Evolutionary conservation across 805 yeast species (phyloP).

Genomic region (Cyberlindnera americana): DNA sequence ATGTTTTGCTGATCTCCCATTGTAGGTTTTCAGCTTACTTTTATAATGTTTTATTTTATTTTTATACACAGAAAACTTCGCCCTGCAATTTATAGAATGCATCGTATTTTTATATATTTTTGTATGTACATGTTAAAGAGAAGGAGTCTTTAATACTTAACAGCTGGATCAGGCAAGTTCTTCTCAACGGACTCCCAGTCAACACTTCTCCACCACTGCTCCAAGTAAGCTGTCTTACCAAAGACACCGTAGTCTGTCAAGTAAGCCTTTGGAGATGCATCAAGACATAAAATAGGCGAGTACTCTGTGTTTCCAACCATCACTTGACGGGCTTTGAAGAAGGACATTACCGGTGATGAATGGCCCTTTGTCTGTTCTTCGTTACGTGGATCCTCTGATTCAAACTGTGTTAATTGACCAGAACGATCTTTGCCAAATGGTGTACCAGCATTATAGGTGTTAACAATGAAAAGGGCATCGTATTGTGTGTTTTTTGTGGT

Average conservation of each 20-base stretch:
- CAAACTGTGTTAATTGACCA: slow-evolving; percentile 33
- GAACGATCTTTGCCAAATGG: slow-evolving; percentile 63
- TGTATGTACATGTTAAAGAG: not conserved
- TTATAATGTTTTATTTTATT: not conserved
- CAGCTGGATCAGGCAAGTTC: slow-evolving; percentile 8
- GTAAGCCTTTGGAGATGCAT: slow-evolving; percentile 69
- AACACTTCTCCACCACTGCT: slow-evolving; percentile 64
- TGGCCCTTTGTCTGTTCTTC: slow-evolving; percentile 5
- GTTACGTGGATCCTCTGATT: slow-evolving; percentile 8
- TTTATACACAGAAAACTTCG: no score
- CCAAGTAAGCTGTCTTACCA: slow-evolving; percentile 62
- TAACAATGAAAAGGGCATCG: slow-evolving; percentile 60
- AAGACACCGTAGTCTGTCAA: slow-evolving; percentile 73
- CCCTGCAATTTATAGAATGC: no score
- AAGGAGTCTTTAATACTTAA: not conserved
- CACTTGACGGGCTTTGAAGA: slow-evolving; percentile 34
- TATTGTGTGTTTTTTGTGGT: slow-evolving; percentile 17
- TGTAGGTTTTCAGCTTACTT: no score
- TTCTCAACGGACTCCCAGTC: slow-evolving; percentile 67
- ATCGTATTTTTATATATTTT: no score
- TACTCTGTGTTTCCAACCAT: slow-evolving; percentile 27
- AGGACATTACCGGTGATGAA: slow-evolving; percentile 30
- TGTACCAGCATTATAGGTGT: slow-evolving; percentile 88
- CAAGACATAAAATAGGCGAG: slow-evolving; percentile 66
- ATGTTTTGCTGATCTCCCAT: no score